Percentiles rank a stretch among this genome's conserved stretches.
These are phyloP conservation scores for Geotrichum ghanense DNA, from an alignment of 805 yeast species.

Conservation along the genomic window DNA sequence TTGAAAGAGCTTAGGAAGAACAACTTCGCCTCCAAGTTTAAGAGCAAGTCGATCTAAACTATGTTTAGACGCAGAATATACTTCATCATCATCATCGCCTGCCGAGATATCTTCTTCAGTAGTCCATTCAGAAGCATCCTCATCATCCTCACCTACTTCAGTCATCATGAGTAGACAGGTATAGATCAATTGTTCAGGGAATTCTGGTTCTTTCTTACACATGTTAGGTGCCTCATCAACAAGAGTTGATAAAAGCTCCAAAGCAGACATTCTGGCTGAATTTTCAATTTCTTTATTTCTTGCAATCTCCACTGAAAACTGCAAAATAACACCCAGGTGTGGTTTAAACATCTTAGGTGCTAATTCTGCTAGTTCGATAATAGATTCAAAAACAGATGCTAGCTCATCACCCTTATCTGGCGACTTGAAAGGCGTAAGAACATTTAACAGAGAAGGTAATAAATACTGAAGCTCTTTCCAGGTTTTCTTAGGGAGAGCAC, in stretches of 20 bases:
- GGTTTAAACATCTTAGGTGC: conserved; percentile 93
- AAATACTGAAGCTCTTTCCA: conserved; percentile 73
- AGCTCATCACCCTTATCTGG: conserved; percentile 72
- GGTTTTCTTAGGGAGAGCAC: conserved; percentile 60
- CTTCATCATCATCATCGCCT: conserved; percentile 72
- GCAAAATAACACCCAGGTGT: conserved; percentile 80
- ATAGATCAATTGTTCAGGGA: conserved; percentile 60
- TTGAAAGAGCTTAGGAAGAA: conserved; percentile 80
- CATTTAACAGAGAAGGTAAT: conserved; percentile 73
- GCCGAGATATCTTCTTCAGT: conserved; percentile 66
- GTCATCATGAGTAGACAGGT: conserved; percentile 71
- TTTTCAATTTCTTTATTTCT: conserved; percentile 74
- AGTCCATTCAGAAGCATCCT: conserved; percentile 81
- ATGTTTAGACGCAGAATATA: conserved; percentile 86
- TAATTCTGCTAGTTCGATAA: conserved; percentile 80
- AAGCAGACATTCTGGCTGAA: conserved; percentile 68
- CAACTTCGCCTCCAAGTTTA: conserved; percentile 67
- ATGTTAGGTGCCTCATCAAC: conserved; percentile 89
- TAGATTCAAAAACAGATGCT: conserved; percentile 76
- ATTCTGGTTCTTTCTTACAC: conserved; percentile 74
- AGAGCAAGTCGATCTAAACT: conserved; percentile 86
- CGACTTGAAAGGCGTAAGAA: conserved; percentile 73
- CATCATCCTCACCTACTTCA: conserved; percentile 85
- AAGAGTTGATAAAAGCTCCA: conserved; percentile 82
- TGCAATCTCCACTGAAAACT: conserved; percentile 74